Evolutionary conservation across 2,329 filamentous ascomycete genomes (phyloP).

Genomic region (Tolypocladium guangdongense): DNA sequence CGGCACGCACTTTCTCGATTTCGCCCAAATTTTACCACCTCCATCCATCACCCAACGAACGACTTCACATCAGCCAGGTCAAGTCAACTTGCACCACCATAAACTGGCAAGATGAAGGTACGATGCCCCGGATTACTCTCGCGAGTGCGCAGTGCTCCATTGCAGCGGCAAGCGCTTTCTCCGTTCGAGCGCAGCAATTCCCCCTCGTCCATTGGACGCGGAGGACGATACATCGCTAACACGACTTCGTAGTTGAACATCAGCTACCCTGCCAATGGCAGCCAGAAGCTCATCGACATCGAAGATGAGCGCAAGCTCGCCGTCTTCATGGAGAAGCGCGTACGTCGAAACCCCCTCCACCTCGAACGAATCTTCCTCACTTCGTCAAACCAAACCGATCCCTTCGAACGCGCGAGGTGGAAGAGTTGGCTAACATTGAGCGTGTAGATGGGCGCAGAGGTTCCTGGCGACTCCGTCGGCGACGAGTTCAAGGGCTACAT

Average conservation of each 20-base stretch:
- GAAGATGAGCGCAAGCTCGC: slow-evolving; percentile 99
- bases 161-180: neutral
- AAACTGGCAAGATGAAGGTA: slow-evolving; percentile 39
- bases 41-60: slow-evolving; percentile 18
- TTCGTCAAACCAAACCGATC: slow-evolving; percentile 3
- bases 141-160: neutral
- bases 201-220: neutral
- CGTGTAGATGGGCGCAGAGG: slow-evolving; percentile 71
- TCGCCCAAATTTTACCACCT: slow-evolving; percentile 22
- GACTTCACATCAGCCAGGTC: slow-evolving; percentile 29
- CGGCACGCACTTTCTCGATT: slow-evolving; percentile 30
- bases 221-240: slow-evolving; percentile 19
- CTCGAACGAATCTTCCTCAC: slow-evolving; percentile 2
- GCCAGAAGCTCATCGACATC: slow-evolving; percentile 97
- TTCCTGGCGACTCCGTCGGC: slow-evolving; percentile 86
- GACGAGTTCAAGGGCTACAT: slow-evolving; percentile 99
- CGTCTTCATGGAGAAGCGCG: slow-evolving; percentile 97
- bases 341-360: slow-evolving; percentile 33
- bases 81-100: slow-evolving; percentile 34
- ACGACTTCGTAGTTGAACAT: slow-evolving; percentile 45
- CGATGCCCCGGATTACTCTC: slow-evolving; percentile 8
- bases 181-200: neutral
- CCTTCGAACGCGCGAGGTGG: neutral
- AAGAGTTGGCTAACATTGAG: slow-evolving; percentile 20
- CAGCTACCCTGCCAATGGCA: slow-evolving; percentile 95